Evolutionary conservation across 257 asterid species (phyloP), one percentile per base, ranked within the genome.

Genomic region (Galeopsis tetrahit): DNA sequence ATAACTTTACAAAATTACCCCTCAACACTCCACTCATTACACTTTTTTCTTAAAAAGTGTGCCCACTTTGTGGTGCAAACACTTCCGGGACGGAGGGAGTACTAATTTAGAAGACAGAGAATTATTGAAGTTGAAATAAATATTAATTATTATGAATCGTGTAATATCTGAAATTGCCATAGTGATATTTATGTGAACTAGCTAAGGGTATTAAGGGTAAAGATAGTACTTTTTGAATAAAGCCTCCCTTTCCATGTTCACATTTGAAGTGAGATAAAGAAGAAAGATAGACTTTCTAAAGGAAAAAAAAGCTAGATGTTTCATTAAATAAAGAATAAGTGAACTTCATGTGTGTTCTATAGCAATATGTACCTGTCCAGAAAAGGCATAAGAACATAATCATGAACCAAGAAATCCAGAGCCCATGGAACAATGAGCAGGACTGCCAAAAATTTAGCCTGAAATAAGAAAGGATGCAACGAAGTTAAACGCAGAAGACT

Each of bases 371-470:
- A 95, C 99, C 99, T 95, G 90, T 95, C 97, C 78, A 95, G 81
- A 82, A 95, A 95, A 33, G 99, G 99, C 98, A 90, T 80, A 75
- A 95, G 93, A 80, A 87, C 90, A 75, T 80, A 95, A 82, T 91
- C 98, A 68, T 90, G 99, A 81, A 88, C 98, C 78, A 95, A 71
- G 79, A 85, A 92, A 80, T 90, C 98, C 84, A 88, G 43, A 70
- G 89, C 85, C 91, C 91, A 89, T 6, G 98, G 99, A 79, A 89
- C 77, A 65, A 94, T 78, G 71, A 94, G 72, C 81, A 94, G 73
- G 73, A 88, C 81, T 35, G 97, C 97, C 91, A 94, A 87, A 81
- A 94, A 84, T 82, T 89, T 94, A 70, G 96, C 97, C 98, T 93
- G 96, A 74, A 83, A 78, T 60, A 71, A 70, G 71, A 79, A 80